A percentile compares a stretch with the other conserved stretches of the same genome.
These are phyloP conservation scores for Chloranthus sessilifolius DNA, from an alignment of 164 flowering plant genomes.

Conservation along the genomic window DNA sequence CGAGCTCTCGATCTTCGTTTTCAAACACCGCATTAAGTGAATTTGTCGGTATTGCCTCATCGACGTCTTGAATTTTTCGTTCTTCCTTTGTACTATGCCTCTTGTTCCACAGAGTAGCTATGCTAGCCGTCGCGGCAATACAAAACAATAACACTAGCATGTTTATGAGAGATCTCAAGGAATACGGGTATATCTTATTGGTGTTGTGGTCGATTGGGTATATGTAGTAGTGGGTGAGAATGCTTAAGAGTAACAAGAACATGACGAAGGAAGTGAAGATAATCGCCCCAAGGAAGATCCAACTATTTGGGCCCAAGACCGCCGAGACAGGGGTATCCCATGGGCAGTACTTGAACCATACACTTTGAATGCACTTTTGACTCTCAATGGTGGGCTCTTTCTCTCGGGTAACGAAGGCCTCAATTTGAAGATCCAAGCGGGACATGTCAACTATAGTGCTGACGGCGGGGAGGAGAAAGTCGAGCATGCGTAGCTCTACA, in stretches of 20 bases:
- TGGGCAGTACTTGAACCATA: slow-evolving; percentile 53
- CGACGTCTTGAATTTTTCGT: slow-evolving; percentile 31
- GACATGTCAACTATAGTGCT: slow-evolving; percentile 26
- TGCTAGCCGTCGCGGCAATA: slow-evolving; percentile 38
- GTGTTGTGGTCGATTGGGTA: slow-evolving; percentile 58
- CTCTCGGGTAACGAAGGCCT: slow-evolving; percentile 70
- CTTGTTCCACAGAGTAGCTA: slow-evolving; percentile 54
- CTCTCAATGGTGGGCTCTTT: slow-evolving; percentile 24
- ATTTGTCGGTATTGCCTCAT: slow-evolving; percentile 19
- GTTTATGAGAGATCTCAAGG: slow-evolving; percentile 25
- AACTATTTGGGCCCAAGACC: slow-evolving; percentile 55
- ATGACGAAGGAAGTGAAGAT: slow-evolving; percentile 60
- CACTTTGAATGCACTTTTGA: slow-evolving; percentile 18
- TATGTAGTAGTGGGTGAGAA: slow-evolving; percentile 46
- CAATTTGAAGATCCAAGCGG: slow-evolving; percentile 45
- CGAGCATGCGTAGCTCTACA: slow-evolving; percentile 51
- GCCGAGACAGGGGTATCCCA: slow-evolving; percentile 45
- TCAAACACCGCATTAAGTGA: too few relatives aligned
- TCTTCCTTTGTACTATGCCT: slow-evolving; percentile 28
- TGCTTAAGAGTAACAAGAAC: slow-evolving; percentile 44
- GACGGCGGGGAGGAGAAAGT: slow-evolving; percentile 52
- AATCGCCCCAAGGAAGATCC: slow-evolving; percentile 65
- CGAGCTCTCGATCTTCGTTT: slow-evolving; percentile 45
- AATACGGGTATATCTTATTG: slow-evolving; percentile 20
- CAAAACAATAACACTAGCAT: slow-evolving; percentile 35